Evolutionary conservation across 2,329 filamentous ascomycete species (phyloP), one percentile per base, ranked within the genome.

Genomic region (Beauveria sp.): DNA sequence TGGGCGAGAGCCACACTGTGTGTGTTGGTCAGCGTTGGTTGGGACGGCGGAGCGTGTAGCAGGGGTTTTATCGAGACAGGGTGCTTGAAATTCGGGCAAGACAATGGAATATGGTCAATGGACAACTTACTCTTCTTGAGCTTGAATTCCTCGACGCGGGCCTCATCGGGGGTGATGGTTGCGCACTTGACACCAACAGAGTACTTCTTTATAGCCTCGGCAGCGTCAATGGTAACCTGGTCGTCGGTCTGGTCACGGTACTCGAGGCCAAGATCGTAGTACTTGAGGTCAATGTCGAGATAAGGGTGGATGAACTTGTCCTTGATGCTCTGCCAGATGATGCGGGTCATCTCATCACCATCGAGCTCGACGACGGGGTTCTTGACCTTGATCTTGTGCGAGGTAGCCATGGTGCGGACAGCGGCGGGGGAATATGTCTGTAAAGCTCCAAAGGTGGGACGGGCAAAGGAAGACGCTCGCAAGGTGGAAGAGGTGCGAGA

Each of bases 251-350:
- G 78, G 76, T 99, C 93, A 74, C 94, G 90, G 84, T 96, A 96
- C 75, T 91, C 87, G 66, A 97, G 85, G 64, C 94, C 94, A 69
- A 96, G 79, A 73, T 96, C 92, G 78, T 96, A 96, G 85, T 96
- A 96, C 83, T 99, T 97, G 72, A 99, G 87, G 77, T 97, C 93
- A 75, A 99, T 86, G 76, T 97, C 92, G 68, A 99, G 88, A 80
- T 94, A 97, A 61, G 92, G 92, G 79, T 88, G 83, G 78, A 97
- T 97, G 81, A 97, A 93, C 84, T 96, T 96, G 80, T 97, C 90
- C 85, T 97, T 97, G 85, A 99, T 99, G 77, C 90, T 87, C 81
- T 97, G 83, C 94, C 94, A 99, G 82, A 99, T 99, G 76, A 99
- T 92, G 71, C 94, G 85, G 70, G 94, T 99, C 94, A 97, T 97